A percentile compares a stretch with the other conserved stretches of the same genome.
Conservation (phyloP, 1,284 basidiomycete species). For the Puccinia hordei region DNA sequence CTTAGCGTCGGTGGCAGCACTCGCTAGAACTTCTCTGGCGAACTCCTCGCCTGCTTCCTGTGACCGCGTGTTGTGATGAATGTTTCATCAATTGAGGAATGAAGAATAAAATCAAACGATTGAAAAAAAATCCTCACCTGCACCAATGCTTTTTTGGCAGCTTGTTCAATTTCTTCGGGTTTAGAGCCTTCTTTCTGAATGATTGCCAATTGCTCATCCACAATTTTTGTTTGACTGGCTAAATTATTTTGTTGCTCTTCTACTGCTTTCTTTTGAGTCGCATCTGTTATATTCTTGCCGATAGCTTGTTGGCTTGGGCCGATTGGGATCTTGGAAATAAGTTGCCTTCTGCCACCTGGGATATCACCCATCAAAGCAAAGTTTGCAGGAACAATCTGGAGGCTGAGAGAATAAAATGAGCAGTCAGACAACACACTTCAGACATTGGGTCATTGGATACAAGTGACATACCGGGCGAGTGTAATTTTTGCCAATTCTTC, state of each 20-base stretch:
- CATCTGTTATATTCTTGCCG: not conserved
- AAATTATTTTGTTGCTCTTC: constrained; percentile 7
- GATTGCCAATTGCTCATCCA: constrained; percentile 12
- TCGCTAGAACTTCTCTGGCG: constrained; percentile 11
- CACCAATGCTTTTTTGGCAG: constrained; percentile 10
- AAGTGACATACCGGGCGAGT: not conserved
- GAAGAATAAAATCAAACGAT: not conserved
- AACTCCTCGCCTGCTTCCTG: constrained; percentile 26
- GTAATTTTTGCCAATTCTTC: constrained; percentile 8
- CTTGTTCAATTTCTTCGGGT: constrained; percentile 10
- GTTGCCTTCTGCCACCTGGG: not conserved
- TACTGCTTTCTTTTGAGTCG: constrained; percentile 1
- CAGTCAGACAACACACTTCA: not conserved
- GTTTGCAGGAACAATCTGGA: constrained; percentile 13
- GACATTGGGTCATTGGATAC: not conserved
- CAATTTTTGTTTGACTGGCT: constrained; percentile 9
- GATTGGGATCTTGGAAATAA: constrained; percentile 2
- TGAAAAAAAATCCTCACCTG: not conserved
- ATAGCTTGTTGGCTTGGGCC: constrained; percentile 24
- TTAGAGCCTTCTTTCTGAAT: not conserved
- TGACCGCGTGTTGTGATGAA: not conserved
- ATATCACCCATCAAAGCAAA: constrained; percentile 4
- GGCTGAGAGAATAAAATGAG: not conserved
- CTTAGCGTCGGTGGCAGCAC: constrained; percentile 16
- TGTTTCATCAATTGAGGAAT: not conserved